phyloP scores from a whole-genome alignment of 2,329 filamentous ascomycete species.

The Phialophora macrospora region DNA sequence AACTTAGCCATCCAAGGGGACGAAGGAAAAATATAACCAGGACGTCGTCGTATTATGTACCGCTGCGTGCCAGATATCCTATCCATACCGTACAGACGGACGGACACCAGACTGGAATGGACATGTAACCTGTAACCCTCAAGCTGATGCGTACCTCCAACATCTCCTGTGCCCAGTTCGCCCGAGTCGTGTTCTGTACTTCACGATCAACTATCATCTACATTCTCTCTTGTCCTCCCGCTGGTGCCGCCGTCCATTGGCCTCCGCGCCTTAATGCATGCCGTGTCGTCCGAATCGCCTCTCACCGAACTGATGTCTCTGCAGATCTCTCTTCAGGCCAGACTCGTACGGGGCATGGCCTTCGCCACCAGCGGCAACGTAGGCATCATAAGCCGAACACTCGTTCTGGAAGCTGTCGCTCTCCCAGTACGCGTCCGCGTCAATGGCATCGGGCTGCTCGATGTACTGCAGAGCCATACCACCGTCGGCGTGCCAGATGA shows the following conservation, averaged over 20 bases:
- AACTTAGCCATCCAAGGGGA: not conserved
- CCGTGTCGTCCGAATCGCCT: slow-evolving; percentile 4
- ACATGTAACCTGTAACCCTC: not conserved
- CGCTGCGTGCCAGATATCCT: slow-evolving; percentile 5
- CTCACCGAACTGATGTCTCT: not conserved
- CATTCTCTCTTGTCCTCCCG: not conserved
- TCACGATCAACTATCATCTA: slow-evolving; percentile 8
- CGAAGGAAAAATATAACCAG: slow-evolving; percentile 12
- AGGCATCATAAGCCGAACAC: slow-evolving; percentile 27
- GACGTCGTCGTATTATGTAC: slow-evolving; percentile 11
- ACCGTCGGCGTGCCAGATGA: slow-evolving; percentile 74
- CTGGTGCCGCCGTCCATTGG: not conserved
- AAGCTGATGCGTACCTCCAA: not conserved
- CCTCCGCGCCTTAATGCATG: slow-evolving; percentile 1
- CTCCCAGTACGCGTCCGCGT: slow-evolving; percentile 29
- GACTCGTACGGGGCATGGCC: slow-evolving; percentile 28
- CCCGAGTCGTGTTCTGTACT: not conserved
- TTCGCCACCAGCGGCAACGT: slow-evolving; percentile 24
- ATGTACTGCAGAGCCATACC: slow-evolving; percentile 61
- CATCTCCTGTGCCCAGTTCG: not conserved
- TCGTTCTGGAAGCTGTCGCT: slow-evolving; percentile 34
- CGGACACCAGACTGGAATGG: not conserved
- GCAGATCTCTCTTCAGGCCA: slow-evolving; percentile 32
- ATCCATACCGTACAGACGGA: not conserved
- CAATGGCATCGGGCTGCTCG: slow-evolving; percentile 33